Evolutionary conservation across 2,329 filamentous ascomycete genomes (phyloP), one percentile per base, ranked within the genome.

Genomic region (Monosporascus ibericus): DNA sequence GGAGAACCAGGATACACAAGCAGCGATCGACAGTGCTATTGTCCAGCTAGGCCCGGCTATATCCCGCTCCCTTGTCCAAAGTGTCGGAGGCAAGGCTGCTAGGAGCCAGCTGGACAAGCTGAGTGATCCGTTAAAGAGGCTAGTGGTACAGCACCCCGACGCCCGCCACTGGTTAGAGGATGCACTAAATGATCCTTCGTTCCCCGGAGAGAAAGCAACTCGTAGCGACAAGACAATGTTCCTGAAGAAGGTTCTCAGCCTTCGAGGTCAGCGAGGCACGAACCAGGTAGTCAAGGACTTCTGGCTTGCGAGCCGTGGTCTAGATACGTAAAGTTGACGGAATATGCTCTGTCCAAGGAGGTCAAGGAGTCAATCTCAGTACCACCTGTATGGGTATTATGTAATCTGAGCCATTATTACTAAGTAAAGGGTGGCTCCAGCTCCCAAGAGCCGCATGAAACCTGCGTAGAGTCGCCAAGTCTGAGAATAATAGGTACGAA

Each of bases 101-200:
- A 79, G 88, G 39, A 88, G 84, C 58, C 87, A 92, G 62, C 73
- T 92, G 0, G 87, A 90, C 60, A 84, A 80, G 59, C 70, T 91
- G 6, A 80, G 80, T 51, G 86, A 89, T 53, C 87, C 86, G 2
- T 72, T 91, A 5, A 88, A 86, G 69, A 88, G 84, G 63, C 72
- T 91, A 22, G 74, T 87, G 1, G 74, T 74, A 38, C 72, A 78
- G 36, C 77, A 85, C 53, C 71, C 76, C 1, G 72, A 74, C 51
- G 75, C 84, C 5, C 82, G 80, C 59, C 67, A 68, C 30, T 88
- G 86, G 85, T 72, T 90, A 1, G 80, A 86, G 54, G 69, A 73
- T 4, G 84, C 84, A 1, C 66, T 90, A 37, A 65, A 74, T 34
- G 73, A 77, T 49, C 73, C 76, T 0, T 71, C 74, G 3, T 85